A percentile compares a stretch with the other conserved stretches of the same genome.
Evolutionary conservation across 164 flowering plant species (phyloP).

Genomic region (Liriodendron chinense): DNA sequence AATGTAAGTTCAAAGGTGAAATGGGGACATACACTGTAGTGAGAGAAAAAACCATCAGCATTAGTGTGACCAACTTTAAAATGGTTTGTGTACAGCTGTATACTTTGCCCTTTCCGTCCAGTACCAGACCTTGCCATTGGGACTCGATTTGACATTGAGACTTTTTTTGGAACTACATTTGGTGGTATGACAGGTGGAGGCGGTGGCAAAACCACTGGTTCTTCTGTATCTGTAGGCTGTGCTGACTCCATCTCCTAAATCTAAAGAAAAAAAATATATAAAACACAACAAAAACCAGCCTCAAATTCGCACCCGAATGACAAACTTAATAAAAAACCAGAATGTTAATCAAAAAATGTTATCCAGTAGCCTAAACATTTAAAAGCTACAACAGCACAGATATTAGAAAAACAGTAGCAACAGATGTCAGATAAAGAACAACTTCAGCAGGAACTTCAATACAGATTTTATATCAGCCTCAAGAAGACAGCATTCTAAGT

Average conservation of each 20-base stretch:
- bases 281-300: not conserved
- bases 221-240: not conserved
- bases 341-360: not conserved
- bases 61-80: conserved; percentile 63
- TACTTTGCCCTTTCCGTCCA: conserved; percentile 61
- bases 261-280: not conserved
- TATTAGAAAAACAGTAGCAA: too few relatives aligned
- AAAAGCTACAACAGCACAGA: too few relatives aligned
- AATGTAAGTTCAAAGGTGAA: too few relatives aligned
- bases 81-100: conserved; percentile 69
- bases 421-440: too few relatives aligned
- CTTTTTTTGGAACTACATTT: conserved; percentile 60
- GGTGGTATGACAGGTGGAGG: conserved; percentile 76
- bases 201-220: conserved; percentile 46
- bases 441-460: too few relatives aligned
- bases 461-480: too few relatives aligned
- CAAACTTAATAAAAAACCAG: too few relatives aligned
- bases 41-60: conserved; percentile 63
- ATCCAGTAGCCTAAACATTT: too few relatives aligned
- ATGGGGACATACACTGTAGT: conserved; percentile 72
- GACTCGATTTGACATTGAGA: conserved; percentile 28
- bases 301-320: not conserved
- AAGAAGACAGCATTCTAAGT: too few relatives aligned
- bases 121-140: conserved; percentile 66
- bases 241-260: not conserved